Conservation (phyloP, 2,329 filamentous ascomycete species). For the Colletotrichum graminicola region DNA sequence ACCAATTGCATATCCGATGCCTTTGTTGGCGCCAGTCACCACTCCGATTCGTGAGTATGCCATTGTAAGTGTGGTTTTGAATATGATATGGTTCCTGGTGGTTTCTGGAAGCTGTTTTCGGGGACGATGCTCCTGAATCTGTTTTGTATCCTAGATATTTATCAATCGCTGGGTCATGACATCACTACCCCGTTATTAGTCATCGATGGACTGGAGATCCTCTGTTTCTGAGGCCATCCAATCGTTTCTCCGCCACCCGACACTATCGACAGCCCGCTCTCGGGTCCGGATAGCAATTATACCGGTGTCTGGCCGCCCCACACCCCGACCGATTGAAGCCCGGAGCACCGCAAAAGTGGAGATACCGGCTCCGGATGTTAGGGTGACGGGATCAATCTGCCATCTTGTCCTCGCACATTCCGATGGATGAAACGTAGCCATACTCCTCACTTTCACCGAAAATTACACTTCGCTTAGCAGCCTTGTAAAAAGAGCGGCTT, state of each 20-base stretch:
- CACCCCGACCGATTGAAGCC: neutral
- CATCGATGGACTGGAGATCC: neutral
- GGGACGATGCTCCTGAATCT: neutral
- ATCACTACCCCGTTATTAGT: conserved; percentile 12
- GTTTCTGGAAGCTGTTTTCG: neutral
- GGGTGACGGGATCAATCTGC: neutral
- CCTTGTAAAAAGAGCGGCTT: neutral
- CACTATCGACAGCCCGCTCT: neutral
- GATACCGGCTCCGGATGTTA: neutral
- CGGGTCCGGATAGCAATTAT: neutral
- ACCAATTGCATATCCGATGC: conserved; percentile 44
- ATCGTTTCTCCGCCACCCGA: neutral
- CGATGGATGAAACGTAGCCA: neutral
- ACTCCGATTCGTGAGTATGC: conserved; percentile 56
- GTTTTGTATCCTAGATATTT: neutral
- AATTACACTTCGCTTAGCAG: neutral
- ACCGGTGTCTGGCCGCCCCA: neutral
- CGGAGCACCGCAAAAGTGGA: conserved; percentile 2
- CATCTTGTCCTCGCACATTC: neutral
- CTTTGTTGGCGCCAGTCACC: conserved; percentile 68
- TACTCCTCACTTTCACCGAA: neutral
- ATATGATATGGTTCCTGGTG: neutral
- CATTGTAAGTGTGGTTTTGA: conserved; percentile 41
- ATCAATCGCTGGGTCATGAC: conserved; percentile 4
- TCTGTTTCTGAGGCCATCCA: neutral